Conservation (phyloP, 345 rosid genomes). For the Salix purpurea region DNA sequence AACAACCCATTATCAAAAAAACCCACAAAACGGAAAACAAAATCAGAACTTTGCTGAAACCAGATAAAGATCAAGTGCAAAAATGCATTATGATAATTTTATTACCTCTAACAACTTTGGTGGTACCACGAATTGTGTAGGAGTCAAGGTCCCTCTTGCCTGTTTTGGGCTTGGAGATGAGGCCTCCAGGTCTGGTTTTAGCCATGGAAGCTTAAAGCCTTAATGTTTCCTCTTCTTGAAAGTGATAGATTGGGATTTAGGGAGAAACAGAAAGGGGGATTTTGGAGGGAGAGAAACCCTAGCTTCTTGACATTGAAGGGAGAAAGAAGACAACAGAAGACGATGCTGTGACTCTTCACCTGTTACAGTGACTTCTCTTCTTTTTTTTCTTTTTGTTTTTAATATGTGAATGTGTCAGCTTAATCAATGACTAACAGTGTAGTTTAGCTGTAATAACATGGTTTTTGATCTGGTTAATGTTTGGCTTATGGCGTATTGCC, state of each 20-base stretch:
- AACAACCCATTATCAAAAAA: slow-evolving; percentile 2
- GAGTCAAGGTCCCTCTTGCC: slow-evolving; percentile 55
- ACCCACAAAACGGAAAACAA: background rate
- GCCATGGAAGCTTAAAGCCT: slow-evolving; percentile 51
- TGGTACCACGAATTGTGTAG: slow-evolving; percentile 63
- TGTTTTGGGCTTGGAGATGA: slow-evolving; percentile 39
- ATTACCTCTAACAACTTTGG: slow-evolving; percentile 58
- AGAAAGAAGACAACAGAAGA: background rate
- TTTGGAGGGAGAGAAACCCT: slow-evolving; percentile 19
- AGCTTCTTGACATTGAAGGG: slow-evolving; percentile 8
- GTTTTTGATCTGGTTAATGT: background rate
- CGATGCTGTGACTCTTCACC: slow-evolving; percentile 10
- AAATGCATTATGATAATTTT: background rate
- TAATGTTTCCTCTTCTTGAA: background rate
- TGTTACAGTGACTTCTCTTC: background rate
- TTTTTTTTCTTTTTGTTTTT: background rate
- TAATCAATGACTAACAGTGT: background rate
- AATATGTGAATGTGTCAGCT: background rate
- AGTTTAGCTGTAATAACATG: background rate
- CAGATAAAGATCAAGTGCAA: background rate
- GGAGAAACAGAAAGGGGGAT: background rate
- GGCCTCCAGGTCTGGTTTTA: slow-evolving; percentile 70
- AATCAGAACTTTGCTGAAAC: background rate
- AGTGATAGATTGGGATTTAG: background rate
- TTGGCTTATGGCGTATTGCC: background rate